These are phyloP conservation scores for Delitschia confertaspora DNA, from an alignment of 495 filamentous ascomycete genomes.

Conservation along the genomic window DNA sequence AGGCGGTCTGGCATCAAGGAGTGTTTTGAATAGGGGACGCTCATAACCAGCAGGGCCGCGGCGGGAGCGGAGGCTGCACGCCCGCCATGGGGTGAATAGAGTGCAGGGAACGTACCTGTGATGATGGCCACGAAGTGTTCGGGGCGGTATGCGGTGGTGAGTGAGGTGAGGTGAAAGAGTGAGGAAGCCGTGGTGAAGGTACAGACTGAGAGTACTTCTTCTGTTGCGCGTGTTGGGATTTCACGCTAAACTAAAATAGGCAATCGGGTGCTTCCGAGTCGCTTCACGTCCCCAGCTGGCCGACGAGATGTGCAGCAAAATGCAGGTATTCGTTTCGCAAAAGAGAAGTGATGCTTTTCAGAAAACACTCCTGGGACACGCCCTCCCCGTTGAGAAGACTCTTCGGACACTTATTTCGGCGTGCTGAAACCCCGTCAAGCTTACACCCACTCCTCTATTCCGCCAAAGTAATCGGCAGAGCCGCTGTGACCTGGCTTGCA, in stretches of 20 bases:
- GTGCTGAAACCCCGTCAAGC: constrained; percentile 24
- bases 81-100: background rate
- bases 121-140: constrained; percentile 9
- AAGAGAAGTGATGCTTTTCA: background rate
- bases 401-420: constrained; percentile 11
- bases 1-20: no score
- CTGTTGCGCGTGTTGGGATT: constrained; percentile 25
- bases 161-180: constrained; percentile 4
- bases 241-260: constrained; percentile 18
- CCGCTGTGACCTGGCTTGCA: background rate
- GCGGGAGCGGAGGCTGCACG: constrained; percentile 6
- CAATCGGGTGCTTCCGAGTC: constrained; percentile 18
- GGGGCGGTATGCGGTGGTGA: constrained; percentile 2
- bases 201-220: constrained; percentile 24
- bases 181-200: constrained; percentile 13
- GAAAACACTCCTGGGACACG: background rate
- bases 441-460: constrained; percentile 22
- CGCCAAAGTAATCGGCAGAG: constrained; percentile 22
- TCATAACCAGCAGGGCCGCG: constrained; percentile 6
- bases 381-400: constrained; percentile 2
- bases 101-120: constrained; percentile 21
- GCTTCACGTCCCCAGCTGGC: constrained; percentile 10
- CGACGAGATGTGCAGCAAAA: background rate
- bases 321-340: constrained; percentile 2
- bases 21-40: constrained; percentile 21